Base-by-base conservation (phyloP, 2,329 filamentous ascomycete genomes). In the Epichloe bromicola region DNA sequence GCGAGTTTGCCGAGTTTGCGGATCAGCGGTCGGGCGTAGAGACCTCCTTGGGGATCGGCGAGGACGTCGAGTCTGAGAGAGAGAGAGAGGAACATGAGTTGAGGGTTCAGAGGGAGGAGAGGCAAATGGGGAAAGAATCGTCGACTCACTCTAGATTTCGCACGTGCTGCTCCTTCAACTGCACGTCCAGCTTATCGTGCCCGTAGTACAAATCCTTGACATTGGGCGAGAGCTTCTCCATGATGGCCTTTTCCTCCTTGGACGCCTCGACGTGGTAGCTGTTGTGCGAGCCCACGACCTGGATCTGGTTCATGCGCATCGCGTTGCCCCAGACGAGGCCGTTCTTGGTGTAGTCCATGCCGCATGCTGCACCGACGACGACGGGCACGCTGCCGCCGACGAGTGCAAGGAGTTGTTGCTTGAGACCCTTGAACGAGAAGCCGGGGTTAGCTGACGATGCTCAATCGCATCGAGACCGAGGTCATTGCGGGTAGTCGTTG, bases 281-380 rank as follows among this genome's bases (percentile, higher is more conserved):
- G 60, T 76, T 76, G 59, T 76, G 73, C 0, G 73, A 74, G 55
- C 73, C 73, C 38, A 75, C 61, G 41, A 75, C 68, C 57, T 76
- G 73, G 45, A 75, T 70, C 45, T 76, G 71, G 59, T 76, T 76
- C 63, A 76, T 69, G 48, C 71, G 72, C 48, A 75, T 59, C 15
- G 54, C 52, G 20, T 56, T 41, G 14, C 63, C 58, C 65, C 65
- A 67, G 19, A 54, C 61, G 33, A 66, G 62, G 43, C 60, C 60
- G 49, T 65, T 65, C 39, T 56, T 57, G 33, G 56, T 58, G 54
- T 62, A 60, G 23, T 51, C 46, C 33, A 19, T 44, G 33, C 39
- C 8, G 40, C 40, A 49, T 33, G 37, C 30, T 11, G 42, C 26
- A 14, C 30, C 15, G 12, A 38, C 15, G 14, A 33, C 30, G 30